These are phyloP conservation scores for Coemansia sp. DNA, from an alignment of 192 early-diverging fungal species.

Conservation along the genomic window DNA sequence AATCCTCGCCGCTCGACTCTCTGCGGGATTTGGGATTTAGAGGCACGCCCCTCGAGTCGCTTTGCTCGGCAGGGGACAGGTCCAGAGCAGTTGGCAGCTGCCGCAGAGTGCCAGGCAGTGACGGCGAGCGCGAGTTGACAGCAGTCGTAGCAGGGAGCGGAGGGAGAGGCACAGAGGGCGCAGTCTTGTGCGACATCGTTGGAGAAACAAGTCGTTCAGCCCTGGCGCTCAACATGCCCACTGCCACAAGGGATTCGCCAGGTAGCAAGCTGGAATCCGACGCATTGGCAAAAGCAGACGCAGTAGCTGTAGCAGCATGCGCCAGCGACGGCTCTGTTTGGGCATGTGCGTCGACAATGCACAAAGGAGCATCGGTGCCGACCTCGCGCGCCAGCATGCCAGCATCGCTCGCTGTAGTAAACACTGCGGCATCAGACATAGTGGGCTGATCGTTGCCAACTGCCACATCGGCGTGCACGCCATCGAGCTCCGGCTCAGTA, in stretches of 20 bases:
- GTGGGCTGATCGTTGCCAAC: background rate
- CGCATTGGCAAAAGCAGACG: background rate
- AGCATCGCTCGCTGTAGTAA: background rate
- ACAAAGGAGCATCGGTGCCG: background rate
- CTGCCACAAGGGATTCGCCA: background rate
- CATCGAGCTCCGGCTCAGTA: background rate
- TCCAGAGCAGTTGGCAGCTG: background rate
- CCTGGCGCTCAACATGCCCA: background rate
- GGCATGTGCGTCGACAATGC: background rate
- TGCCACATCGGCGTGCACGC: background rate
- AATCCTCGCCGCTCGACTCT: constrained; percentile 49
- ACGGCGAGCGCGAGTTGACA: background rate
- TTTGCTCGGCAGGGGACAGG: constrained; percentile 8
- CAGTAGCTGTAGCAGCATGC: constrained; percentile 1
- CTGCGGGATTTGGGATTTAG: background rate
- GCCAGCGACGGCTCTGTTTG: constrained; percentile 3
- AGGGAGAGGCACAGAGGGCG: background rate
- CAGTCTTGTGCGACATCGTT: background rate
- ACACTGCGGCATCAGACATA: background rate
- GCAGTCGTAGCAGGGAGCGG: background rate
- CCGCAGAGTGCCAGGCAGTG: constrained; percentile 1
- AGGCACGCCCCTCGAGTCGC: constrained; percentile 1
- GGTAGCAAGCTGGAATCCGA: background rate
- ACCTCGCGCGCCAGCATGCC: background rate
- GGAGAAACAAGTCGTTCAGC: background rate